A percentile compares a stretch with the other conserved stretches of the same genome.
Conservation (phyloP, 805 yeast genomes). For the Ogataea pignaliae region DNA sequence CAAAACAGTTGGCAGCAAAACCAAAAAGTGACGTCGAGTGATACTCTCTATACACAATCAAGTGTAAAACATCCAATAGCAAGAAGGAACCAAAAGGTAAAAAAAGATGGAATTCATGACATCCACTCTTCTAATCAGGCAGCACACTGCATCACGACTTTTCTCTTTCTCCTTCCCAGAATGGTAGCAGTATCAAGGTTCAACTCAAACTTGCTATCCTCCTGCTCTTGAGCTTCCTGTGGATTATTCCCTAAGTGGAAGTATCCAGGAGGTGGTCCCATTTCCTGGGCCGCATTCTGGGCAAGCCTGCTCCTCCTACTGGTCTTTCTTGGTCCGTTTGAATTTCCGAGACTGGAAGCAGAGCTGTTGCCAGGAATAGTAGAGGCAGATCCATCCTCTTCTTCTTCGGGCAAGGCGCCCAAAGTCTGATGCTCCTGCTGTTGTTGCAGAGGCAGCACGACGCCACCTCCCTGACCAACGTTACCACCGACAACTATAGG, state of each 20-base stretch:
- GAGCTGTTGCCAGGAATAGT: neutral
- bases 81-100: too few relatives aligned
- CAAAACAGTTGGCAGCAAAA: too few relatives aligned
- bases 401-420: conserved; percentile 17
- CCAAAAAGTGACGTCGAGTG: too few relatives aligned
- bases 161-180: conserved; percentile 39
- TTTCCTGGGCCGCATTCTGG: neutral
- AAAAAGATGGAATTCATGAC: too few relatives aligned
- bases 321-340: neutral
- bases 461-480: neutral
- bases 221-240: neutral
- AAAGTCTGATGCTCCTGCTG: conserved; percentile 3
- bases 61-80: too few relatives aligned
- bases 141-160: conserved; percentile 7
- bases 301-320: neutral
- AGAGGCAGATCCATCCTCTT: conserved; percentile 7
- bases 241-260: neutral
- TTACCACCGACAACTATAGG: too few relatives aligned
- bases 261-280: neutral
- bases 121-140: too few relatives aligned
- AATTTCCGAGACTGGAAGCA: neutral
- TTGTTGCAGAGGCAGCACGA: neutral
- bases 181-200: conserved; percentile 51
- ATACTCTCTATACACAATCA: too few relatives aligned
- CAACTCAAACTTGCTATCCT: conserved; percentile 34